Conservation (phyloP, 495 filamentous ascomycete genomes). For the Ramalina intermedia region DNA sequence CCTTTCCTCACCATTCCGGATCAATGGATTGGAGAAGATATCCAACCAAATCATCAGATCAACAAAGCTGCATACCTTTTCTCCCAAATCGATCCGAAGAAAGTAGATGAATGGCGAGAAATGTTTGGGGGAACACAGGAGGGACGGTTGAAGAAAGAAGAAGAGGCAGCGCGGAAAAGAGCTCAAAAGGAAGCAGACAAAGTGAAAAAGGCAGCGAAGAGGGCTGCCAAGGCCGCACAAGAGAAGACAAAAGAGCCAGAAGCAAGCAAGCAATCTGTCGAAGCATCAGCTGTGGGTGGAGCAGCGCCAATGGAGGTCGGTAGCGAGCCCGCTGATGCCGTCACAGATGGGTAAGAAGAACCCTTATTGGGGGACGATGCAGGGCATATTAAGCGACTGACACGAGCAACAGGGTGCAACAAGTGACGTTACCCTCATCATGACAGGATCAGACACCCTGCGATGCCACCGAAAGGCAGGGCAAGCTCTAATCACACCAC, state of each 20-base stretch:
- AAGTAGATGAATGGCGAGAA: conserved; percentile 68
- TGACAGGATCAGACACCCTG: conserved; percentile 1
- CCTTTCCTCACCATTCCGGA: conserved; percentile 56
- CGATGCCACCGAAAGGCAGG: not conserved
- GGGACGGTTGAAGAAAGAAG: conserved; percentile 45
- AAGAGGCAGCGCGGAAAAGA: conserved; percentile 44
- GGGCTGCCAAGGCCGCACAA: conserved; percentile 32
- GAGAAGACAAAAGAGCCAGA: conserved; percentile 28
- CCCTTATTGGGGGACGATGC: not conserved
- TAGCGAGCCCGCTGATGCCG: conserved; percentile 23
- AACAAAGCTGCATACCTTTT: conserved; percentile 75
- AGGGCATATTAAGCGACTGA: not conserved
- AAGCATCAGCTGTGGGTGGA: conserved; percentile 20
- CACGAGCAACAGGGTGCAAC: conserved; percentile 14
- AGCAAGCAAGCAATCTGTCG: conserved; percentile 27
- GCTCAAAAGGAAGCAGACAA: conserved; percentile 41
- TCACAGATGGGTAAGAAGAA: conserved; percentile 19
- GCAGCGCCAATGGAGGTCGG: conserved; percentile 8
- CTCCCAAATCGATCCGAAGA: conserved; percentile 66
- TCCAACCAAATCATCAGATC: conserved; percentile 61
- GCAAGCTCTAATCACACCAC: too few species aligned
- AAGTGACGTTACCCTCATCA: conserved; percentile 23
- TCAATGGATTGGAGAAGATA: conserved; percentile 22
- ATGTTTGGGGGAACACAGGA: conserved; percentile 66
- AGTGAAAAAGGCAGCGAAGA: conserved; percentile 44